phyloP scores from a whole-genome alignment of 108 stramenopile species.

The Thalassiosira profunda region DNA sequence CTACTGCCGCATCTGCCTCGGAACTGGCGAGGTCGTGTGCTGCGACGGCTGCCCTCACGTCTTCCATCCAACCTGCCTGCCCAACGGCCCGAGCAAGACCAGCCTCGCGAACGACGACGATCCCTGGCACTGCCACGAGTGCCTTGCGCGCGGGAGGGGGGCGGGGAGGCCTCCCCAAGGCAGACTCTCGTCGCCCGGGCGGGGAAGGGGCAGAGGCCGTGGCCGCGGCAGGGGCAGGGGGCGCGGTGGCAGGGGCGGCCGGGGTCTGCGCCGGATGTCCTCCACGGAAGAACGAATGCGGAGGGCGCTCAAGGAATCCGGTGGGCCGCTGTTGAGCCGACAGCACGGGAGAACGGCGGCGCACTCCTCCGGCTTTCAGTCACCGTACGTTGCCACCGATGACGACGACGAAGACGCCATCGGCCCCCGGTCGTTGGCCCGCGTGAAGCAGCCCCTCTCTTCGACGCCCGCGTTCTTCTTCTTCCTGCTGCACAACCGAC shows the following conservation, averaged over 20 bases:
- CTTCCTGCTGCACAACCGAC: slow-evolving; percentile 65
- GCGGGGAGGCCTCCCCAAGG: too few species aligned
- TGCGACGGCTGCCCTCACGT: slow-evolving; percentile 88
- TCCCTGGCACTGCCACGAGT: slow-evolving; percentile 89
- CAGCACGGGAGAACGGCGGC: neutral
- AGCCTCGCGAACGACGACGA: slow-evolving; percentile 76
- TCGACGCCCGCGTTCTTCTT: slow-evolving; percentile 54
- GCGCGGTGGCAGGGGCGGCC: slow-evolving; percentile 26
- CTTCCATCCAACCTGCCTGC: slow-evolving; percentile 76
- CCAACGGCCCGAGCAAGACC: slow-evolving; percentile 46
- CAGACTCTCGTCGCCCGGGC: slow-evolving; percentile 13
- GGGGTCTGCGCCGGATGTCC: slow-evolving; percentile 8
- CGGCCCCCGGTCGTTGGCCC: slow-evolving; percentile 32
- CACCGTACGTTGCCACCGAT: slow-evolving; percentile 33
- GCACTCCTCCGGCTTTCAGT: slow-evolving; percentile 36
- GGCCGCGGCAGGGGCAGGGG: slow-evolving; percentile 1
- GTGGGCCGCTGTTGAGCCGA: neutral
- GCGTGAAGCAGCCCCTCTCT: slow-evolving; percentile 30
- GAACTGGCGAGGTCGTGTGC: slow-evolving; percentile 84
- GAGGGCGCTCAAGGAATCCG: neutral
- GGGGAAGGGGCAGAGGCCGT: slow-evolving; percentile 15
- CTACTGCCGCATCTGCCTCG: slow-evolving; percentile 68
- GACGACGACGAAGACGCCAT: slow-evolving; percentile 49
- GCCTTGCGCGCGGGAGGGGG: slow-evolving; percentile 35
- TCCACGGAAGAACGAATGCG: slow-evolving; percentile 13